Base-by-base conservation (phyloP, 208 protist species). In the Paratrypanosoma confusum region DNA sequence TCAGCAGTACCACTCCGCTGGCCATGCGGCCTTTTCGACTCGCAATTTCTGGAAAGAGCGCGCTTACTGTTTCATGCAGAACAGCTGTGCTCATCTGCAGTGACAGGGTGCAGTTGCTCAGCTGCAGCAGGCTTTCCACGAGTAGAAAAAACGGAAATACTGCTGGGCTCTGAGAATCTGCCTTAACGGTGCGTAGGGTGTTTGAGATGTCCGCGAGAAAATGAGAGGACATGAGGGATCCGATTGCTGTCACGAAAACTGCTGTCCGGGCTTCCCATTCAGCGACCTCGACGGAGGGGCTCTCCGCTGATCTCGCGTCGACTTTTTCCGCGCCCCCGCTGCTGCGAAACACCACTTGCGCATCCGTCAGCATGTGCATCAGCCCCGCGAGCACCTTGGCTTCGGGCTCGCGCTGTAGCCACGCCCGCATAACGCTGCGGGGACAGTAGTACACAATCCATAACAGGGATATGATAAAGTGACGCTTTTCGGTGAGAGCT, bases 371-470 rank as follows among this genome's bases (percentile, higher is more conserved):
- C 20, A 92, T 38, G 24, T 65, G 52, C 60, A 89, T 71, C 22
- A 89, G 43, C 7, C 83, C 83, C 23, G 65, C 62, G n/a, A 87
- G 54, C 18, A 39, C 35, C 41, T 78, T 81, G 11, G 16, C 45
- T 24, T 86, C 62, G 21, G 29, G 31, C 46, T 81, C 67, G 1
- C 52, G 40, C 21, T 55, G 35, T 27, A 89, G 45, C 79, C 83
- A 92, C 18, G 50, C 22, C 14, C 20, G 38, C 11, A 86, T 59
- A 11, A 48, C 40, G 13, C 25, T 29, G 13, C 61, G 57, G 0
- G 79, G 72, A 1, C 68, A 69, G 59, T 92, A 89, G 49, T 76
- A 89, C 18, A 83, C 39, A 50, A 92, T 81, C 79, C 83, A 92
- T 27, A 86, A 26, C 18, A 68, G 48, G n/a, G 54, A 51, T 27